These are phyloP conservation scores for Boechera retrofracta DNA, from an alignment of 345 rosid genomes.

Conservation along the genomic window DNA sequence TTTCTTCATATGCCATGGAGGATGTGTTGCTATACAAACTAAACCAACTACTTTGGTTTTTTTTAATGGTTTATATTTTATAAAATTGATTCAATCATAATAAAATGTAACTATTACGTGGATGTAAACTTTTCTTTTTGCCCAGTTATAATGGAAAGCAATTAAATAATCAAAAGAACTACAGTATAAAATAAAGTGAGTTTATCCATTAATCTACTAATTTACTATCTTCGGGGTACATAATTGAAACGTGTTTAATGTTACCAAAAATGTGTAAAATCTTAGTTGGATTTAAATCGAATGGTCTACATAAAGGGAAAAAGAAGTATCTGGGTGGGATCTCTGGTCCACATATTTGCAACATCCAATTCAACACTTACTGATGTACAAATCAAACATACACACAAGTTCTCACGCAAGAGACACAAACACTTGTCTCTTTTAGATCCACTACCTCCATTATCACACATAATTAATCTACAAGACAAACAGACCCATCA, in stretches of 20 bases:
- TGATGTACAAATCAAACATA: conserved; percentile 14
- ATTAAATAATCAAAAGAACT: background rate
- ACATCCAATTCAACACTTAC: conserved; percentile 31
- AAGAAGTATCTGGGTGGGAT: conserved; percentile 19
- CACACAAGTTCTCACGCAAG: conserved; percentile 21
- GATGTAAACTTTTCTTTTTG: background rate
- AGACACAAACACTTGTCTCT: conserved; percentile 27
- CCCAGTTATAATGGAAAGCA: background rate
- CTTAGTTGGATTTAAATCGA: conserved; percentile 29
- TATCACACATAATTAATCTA: background rate
- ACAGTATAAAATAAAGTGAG: background rate
- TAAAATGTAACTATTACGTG: background rate
- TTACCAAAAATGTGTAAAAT: conserved; percentile 6
- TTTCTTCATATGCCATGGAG: background rate
- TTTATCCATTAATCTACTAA: background rate
- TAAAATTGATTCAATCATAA: background rate
- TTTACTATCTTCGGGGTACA: conserved; percentile 1
- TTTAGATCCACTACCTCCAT: conserved; percentile 24
- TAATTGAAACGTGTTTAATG: background rate
- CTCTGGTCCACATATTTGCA: conserved; percentile 37
- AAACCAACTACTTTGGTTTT: background rate
- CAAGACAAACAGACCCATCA: background rate
- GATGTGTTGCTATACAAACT: background rate
- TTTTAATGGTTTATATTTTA: background rate
- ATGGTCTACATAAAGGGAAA: conserved; percentile 21